Conservation (phyloP, 2,329 filamentous ascomycete genomes). For the Aspergillus caelatus region DNA sequence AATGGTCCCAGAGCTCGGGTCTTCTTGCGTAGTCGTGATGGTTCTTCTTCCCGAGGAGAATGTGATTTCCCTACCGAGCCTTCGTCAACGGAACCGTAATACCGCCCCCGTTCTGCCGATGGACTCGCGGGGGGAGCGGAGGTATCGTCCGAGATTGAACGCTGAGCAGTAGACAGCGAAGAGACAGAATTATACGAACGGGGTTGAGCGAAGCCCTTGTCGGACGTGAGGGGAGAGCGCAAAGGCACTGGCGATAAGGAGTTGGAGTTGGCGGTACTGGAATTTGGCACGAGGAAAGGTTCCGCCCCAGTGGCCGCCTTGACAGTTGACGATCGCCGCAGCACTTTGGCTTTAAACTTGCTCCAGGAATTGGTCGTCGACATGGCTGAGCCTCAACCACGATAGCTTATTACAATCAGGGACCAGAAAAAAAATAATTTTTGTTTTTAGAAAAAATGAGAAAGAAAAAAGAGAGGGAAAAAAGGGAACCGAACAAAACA, state of each 20-base stretch:
- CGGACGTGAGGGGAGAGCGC: background rate
- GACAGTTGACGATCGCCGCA: slow-evolving; percentile 39
- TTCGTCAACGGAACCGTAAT: slow-evolving; percentile 9
- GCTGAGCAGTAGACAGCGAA: background rate
- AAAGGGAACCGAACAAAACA: slow-evolving; percentile 1
- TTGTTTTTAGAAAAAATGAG: background rate
- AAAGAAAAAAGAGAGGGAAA: slow-evolving; percentile 2
- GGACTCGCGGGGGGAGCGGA: slow-evolving; percentile 3
- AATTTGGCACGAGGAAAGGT: slow-evolving; percentile 13
- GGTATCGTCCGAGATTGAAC: slow-evolving; percentile 1
- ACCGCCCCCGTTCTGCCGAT: slow-evolving; percentile 8
- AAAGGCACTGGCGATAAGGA: slow-evolving; percentile 9
- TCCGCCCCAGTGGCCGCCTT: slow-evolving; percentile 20
- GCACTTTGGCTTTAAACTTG: slow-evolving; percentile 39
- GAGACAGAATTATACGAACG: slow-evolving; percentile 9
- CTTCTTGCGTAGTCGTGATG: background rate
- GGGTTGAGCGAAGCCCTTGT: slow-evolving; percentile 13
- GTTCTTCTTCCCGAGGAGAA: slow-evolving; percentile 2
- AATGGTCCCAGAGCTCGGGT: background rate
- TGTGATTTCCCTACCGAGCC: slow-evolving; percentile 1
- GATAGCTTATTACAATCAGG: background rate
- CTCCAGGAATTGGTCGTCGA: slow-evolving; percentile 40
- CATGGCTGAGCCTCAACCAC: slow-evolving; percentile 11
- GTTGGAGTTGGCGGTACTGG: slow-evolving; percentile 10
- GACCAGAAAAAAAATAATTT: background rate